Evolutionary conservation across 108 stramenopile species (phyloP), one percentile per base, ranked within the genome.

Genomic region (Cyclostephanos invisitatus): DNA sequence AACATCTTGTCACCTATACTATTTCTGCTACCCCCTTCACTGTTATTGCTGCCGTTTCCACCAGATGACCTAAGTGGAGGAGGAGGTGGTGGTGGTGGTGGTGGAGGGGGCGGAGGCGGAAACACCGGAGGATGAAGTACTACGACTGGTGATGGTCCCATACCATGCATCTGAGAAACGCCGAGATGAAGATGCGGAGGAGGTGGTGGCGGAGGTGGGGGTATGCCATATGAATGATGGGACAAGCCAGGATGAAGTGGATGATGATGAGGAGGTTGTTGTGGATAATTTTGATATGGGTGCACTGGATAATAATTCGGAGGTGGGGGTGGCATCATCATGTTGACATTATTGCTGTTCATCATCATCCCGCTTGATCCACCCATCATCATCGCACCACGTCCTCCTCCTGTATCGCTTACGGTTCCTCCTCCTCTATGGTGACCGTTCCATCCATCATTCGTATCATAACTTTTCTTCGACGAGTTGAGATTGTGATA

Each of bases 321-420:
- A 17, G 56, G 56, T 5, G 56, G 56, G 27, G 56, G 56, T 1
- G 56, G 56, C 56, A 57, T 57, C 56, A 57, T 57, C 17, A 27
- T 11, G 32, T 57, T 57, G 17, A 17, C 29, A 27, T 32, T 24
- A 27, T 24, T 27, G 56, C 15, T 32, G 56, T 32, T 57, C 27
- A 28, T 57, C 56, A 32, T 14, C 17, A 17, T 28, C 17, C 29
- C 56, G 29, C 27, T 28, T 8, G 29, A 27, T 11, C 24, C 56
- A 32, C 56, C 28, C 44, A 46, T 46, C 29, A 6, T 56, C 12
- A 11, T 8, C 7, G 29, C 29, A 17, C 27, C 7, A 35, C 56
- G 14, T 32, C 17, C 17, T 32, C 56, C 56, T 29, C 24, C 29
- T 11, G 28, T 29, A 29, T 10, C 10, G 25, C 56, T 29, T 12